Conservation (phyloP, 1,139 yeast genomes). For the Nakaseomyces nivariensis region DNA sequence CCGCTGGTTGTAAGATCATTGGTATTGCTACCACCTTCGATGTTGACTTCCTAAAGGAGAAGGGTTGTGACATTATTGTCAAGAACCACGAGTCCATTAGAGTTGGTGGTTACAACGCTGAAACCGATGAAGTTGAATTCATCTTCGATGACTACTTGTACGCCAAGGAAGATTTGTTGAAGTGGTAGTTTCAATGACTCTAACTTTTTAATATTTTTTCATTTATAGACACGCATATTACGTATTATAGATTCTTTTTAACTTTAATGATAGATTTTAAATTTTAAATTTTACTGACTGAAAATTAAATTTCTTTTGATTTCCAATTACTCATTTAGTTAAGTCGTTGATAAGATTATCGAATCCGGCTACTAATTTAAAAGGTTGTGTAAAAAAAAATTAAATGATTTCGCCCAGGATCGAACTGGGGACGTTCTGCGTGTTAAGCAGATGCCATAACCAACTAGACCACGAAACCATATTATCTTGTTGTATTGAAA, state of each 20-base stretch:
- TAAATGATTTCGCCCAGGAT: conserved; percentile 94
- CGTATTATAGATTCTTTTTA: too few relatives aligned
- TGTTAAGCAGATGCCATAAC: conserved; percentile 99
- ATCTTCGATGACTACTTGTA: conserved; percentile 30
- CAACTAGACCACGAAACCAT: conserved; percentile 90
- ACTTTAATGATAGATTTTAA: background rate
- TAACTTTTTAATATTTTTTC: background rate
- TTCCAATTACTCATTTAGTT: too few relatives aligned
- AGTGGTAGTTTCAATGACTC: conserved; percentile 18
- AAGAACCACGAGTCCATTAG: conserved; percentile 49
- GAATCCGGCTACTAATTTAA: background rate
- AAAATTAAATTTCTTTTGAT: too few relatives aligned
- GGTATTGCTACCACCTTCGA: conserved; percentile 78
- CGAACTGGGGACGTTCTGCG: conserved; percentile 99
- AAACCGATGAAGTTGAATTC: conserved; percentile 30
- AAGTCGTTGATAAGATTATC: background rate
- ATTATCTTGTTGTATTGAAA: background rate
- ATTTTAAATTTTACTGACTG: background rate
- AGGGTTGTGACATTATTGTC: conserved; percentile 77
- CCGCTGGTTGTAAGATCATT: conserved; percentile 72
- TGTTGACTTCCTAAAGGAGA: conserved; percentile 54
- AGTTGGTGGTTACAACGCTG: conserved; percentile 31
- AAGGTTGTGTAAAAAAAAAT: background rate
- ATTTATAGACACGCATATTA: background rate
- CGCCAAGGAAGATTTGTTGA: conserved; percentile 29